Evolutionary conservation across 2,329 filamentous ascomycete species (phyloP), one percentile per base, ranked within the genome.

Genomic region (Emericellopsis cladophorae): DNA sequence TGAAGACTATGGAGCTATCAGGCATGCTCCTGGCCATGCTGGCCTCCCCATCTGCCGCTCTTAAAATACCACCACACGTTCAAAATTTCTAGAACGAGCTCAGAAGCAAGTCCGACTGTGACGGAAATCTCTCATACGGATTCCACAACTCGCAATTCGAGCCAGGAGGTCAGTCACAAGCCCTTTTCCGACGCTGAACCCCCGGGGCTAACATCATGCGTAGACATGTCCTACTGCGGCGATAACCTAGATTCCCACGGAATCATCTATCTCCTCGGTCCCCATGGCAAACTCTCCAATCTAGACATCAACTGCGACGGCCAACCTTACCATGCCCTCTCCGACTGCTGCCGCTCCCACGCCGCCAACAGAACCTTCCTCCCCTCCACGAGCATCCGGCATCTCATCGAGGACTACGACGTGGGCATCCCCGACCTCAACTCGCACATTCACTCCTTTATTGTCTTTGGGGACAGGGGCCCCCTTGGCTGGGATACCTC

Each of bases 281-380:
- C 51, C 1, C 49, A 54, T 9, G 57, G 58, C 4, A 53, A 62
- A 21, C 59, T 74, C 37, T 65, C 62, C 7, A 68, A 76, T 51
- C 73, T 77, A 65, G 73, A 77, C 44, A 60, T 77, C 35, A 74
- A 78, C 56, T 79, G 74, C 47, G 72, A 78, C 44, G 73, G 74
- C 2, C 54, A 56, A 0, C 61, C 26, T 9, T 29, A 29, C 26
- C 26, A 4, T 29, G 26, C 26, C 12, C 26, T 29, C 9, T 29
- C 26, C 26, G 26, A 29, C 12, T 7, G 26, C 26, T 29, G 26
- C 12, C 26, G 12, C 2, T 29, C 26, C 8, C 26, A 9, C 46
- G 59, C 53, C 26, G 56, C 56, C 14, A 66, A 64, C 23, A 51
- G 48, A 2, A 65, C 67, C 46, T 58, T 55, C 3, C 64, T 68